Evolutionary conservation across 2,329 filamentous ascomycete species (phyloP).

Genomic region (Arthrobotrys musiformis): DNA sequence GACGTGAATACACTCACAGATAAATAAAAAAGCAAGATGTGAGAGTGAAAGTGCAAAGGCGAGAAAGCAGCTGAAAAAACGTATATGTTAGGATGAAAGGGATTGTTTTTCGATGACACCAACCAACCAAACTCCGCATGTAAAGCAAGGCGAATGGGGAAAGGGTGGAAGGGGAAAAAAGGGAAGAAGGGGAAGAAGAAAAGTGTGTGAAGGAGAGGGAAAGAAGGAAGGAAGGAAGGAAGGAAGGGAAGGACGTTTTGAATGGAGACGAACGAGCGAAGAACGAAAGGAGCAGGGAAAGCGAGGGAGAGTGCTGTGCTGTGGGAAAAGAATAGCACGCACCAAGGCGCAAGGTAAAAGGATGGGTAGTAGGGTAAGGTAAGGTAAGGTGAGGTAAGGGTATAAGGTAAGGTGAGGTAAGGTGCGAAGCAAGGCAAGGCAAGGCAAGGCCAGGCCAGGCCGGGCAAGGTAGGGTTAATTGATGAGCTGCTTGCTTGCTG

Average conservation of each 20-base stretch:
- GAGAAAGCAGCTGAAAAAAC: background rate
- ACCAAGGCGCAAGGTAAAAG: no score
- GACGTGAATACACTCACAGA: conserved; percentile 81
- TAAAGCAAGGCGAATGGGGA: background rate
- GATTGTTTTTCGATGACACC: background rate
- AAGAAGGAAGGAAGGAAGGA: background rate
- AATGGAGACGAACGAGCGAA: background rate
- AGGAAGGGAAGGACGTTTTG: no score
- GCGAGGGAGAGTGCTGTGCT: no score
- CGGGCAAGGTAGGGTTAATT: background rate
- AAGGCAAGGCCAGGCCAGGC: background rate
- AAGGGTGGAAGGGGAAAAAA: background rate
- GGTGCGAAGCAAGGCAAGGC: no score
- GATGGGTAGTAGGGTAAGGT: no score
- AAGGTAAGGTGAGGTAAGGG: no score
- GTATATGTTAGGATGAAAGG: background rate
- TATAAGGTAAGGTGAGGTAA: no score
- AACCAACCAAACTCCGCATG: background rate
- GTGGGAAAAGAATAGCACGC: no score
- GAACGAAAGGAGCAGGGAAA: background rate
- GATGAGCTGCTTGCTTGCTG: no score
- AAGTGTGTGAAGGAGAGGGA: background rate
- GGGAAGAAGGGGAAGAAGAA: background rate
- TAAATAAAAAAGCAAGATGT: background rate
- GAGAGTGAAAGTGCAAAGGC: background rate